Evolutionary conservation across 495 filamentous ascomycete genomes (phyloP), one percentile per base, ranked within the genome.

Genomic region (Aspergillus bridgeri): DNA sequence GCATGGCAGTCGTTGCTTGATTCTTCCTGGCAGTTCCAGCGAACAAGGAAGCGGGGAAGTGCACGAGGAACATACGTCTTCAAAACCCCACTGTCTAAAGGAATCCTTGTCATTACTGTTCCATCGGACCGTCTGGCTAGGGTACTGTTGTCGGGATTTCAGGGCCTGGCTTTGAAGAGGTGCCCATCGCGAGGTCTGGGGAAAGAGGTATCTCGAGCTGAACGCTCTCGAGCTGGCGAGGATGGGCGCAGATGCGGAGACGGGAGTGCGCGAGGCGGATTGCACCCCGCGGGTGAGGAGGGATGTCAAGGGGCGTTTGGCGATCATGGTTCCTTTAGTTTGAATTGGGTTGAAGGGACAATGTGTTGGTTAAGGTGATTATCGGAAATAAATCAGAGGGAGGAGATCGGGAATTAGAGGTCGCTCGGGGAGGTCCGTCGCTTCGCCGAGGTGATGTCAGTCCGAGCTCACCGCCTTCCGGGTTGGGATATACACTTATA

Each of bases 1-100:
- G n/a, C n/a, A n/a, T n/a, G n/a, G n/a, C n/a, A n/a, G n/a, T n/a
- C n/a, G n/a, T n/a, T n/a, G n/a, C n/a, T n/a, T n/a, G n/a, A n/a
- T n/a, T n/a, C n/a, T n/a, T n/a, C n/a, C n/a, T n/a, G n/a, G n/a
- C n/a, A n/a, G n/a, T n/a, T n/a, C n/a, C n/a, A n/a, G n/a, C 44
- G 8, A 29, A 24, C 42, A 7, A 11, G 25, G 15, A 3, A 22
- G 53, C 63, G 43, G 22, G 42, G 42, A 25, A 6, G 22, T 7
- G 42, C 46, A 33, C 21, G 48, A 56, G 57, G 48, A 21, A 59
- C 65, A 47, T 76, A 77, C 76, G 19, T 77, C 75, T 61, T 79
- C 75, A 29, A 78, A 79, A 11, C 66, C 69, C 72, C 75, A 75
- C 60, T 74, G 56, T 17, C 61, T 65, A 19, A 75, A 60, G 7